These are phyloP conservation scores for Pluteus cervinus DNA, from an alignment of 768 basidiomycete genomes.

Conservation along the genomic window DNA sequence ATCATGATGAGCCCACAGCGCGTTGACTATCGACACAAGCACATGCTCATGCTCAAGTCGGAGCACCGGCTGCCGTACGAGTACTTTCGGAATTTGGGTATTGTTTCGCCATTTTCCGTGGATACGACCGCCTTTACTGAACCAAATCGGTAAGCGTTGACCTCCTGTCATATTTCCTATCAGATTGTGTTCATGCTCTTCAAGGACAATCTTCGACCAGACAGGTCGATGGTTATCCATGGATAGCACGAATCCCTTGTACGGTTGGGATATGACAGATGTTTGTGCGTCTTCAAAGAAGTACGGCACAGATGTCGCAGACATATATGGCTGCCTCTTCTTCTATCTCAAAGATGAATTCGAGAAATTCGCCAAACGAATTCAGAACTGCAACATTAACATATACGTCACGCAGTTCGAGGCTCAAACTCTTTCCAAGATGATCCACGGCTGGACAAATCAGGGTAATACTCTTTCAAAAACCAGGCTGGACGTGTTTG, in stretches of 20 bases:
- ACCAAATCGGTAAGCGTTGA: conserved; percentile 29
- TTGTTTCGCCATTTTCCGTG: conserved; percentile 32
- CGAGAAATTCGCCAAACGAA: conserved; percentile 28
- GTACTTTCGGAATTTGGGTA: conserved; percentile 31
- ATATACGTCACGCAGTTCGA: conserved; percentile 36
- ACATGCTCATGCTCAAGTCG: conserved; percentile 32
- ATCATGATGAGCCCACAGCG: conserved; percentile 28
- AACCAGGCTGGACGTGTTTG: conserved; percentile 29
- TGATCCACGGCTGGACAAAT: too few relatives aligned
- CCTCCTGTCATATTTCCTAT: too few relatives aligned
- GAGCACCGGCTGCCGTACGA: conserved; percentile 30
- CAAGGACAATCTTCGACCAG: too few relatives aligned
- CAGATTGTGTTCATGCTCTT: too few relatives aligned
- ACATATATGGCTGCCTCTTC: conserved; percentile 37
- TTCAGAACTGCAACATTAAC: conserved; percentile 28
- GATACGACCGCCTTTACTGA: conserved; percentile 25
- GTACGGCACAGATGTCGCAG: conserved; percentile 24
- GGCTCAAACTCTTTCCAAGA: conserved; percentile 32
- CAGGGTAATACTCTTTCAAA: conserved; percentile 30
- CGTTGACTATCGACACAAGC: conserved; percentile 35
- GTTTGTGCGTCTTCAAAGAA: conserved; percentile 31
- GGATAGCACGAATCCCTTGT: conserved; percentile 42
- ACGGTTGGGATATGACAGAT: conserved; percentile 40
- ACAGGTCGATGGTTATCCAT: too few relatives aligned
- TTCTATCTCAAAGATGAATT: conserved; percentile 36